Base-by-base conservation (phyloP, 1,284 basidiomycete genomes). In the Cutaneotrichosporon sp. region DNA sequence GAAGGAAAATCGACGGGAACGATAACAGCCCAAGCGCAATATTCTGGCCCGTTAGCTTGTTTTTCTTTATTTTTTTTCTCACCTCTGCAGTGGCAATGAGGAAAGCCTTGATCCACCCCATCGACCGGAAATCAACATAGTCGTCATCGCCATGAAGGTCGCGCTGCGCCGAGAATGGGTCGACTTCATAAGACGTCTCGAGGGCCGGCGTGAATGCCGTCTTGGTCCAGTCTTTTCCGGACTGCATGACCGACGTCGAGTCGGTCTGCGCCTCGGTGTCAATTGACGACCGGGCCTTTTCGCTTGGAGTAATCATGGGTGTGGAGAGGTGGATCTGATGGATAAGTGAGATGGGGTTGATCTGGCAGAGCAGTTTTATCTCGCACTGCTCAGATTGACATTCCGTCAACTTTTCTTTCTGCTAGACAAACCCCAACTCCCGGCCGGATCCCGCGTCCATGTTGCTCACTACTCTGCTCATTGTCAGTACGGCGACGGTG, bases 21-120 rank as follows among this genome's bases (percentile, higher is more conserved):
- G 76, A 77, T 18, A 79, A 69, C 18, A 73, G 64, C 61, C 77
- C 77, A 46, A 79, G 67, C 0, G 76, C 76, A 62, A 79, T 77
- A 66, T 70, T 71, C 73, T 75, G 56, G 56, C 4, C 21, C 30
- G 31, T 46, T 62, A 26, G n/a, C n/a, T n/a, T n/a, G n/a, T n/a
- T n/a, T n/a, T n/a, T n/a, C n/a, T n/a, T n/a, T n/a, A n/a, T n/a
- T n/a, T n/a, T n/a, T n/a, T n/a, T n/a, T n/a, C n/a, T 60, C 55
- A 73, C 75, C 70, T 79, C 77, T 22, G 76, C 76, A 46, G 73
- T 71, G 34, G 71, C 70, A 5, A 78, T 69, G 11, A 76, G 67
- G 60, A 73, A 75, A 46, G 76, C 76, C 58, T 70, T 68, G 58
- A 77, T 60, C 76, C 76, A 77, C 21, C 76, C 76, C 72, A 76